Evolutionary conservation across 2,329 filamentous ascomycete genomes (phyloP), one percentile per base, ranked within the genome.

Genomic region (Epichloe festucae): DNA sequence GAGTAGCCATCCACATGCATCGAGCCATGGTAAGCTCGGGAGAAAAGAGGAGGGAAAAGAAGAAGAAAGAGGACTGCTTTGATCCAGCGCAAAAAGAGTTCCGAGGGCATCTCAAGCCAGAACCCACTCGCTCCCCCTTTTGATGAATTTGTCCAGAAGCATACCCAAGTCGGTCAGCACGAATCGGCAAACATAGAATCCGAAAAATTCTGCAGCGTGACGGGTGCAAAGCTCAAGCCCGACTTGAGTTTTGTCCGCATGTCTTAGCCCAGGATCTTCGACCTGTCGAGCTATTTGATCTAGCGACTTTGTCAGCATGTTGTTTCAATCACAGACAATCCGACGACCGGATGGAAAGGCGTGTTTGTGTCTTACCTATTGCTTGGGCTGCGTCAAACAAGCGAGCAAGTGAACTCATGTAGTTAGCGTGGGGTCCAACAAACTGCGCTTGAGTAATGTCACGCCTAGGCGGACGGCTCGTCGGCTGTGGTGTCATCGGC

Each of bases 241-340:
- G 50, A 98, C 90, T 64, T 96, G 90, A 8, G 93, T 97, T 62
- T 89, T 89, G 59, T 90, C 91, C 17, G 89, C 89, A 68, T 93
- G 88, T 59, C 87, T 87, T 51, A 97, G 78, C 10, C 91, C 91
- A 5, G 91, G 91, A 63, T 97, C 91, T 65, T 96, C 91, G 46
- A 96, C 89, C 73, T 96, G 91, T 58, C 91, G 86, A 50, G 90
- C 89, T 66, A 97, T 91, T 80, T 94, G 88, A 74, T 96, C 89
- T 95, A 46, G 23, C 11, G 4, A 45, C 36, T 43, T 43, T 23
- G 50, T 54, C 21, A 54, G 52, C 46, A 50, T 27, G 8, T 34
- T 41, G 19, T 10, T 8, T 21, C 12, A 3, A 15, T 10, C 17
- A 38, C 7, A n/a, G 10, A 11, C 17, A 36, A 31, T 31, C 31